phyloP scores from a whole-genome alignment of 768 basidiomycete genomes.

The Suillus fuscotomentosus region DNA sequence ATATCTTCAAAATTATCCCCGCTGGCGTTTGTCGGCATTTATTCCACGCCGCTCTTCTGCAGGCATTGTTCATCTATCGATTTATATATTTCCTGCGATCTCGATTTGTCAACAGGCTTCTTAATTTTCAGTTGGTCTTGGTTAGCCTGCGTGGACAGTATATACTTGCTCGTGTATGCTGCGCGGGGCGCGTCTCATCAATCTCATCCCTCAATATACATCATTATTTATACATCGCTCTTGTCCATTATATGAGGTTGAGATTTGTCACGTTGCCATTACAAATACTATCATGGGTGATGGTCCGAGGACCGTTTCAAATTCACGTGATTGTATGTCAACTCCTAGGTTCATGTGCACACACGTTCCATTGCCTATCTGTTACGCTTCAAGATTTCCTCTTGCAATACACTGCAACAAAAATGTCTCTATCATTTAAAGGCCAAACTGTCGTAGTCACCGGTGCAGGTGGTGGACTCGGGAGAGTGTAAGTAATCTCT shows the following conservation, averaged over 20 bases:
- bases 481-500: constrained; percentile 67
- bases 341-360: background rate
- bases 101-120: constrained; percentile 24
- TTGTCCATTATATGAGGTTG: background rate
- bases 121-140: constrained; percentile 22
- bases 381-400: background rate
- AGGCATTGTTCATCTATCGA: constrained; percentile 3
- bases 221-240: constrained; percentile 21
- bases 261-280: too few relatives aligned
- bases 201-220: constrained; percentile 21
- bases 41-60: constrained; percentile 21
- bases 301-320: background rate
- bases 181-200: constrained; percentile 27
- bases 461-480: constrained; percentile 94
- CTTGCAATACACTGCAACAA: constrained; percentile 11
- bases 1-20: constrained; percentile 29
- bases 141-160: constrained; percentile 20
- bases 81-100: constrained; percentile 6
- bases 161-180: constrained; percentile 27
- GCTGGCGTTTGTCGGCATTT: constrained; percentile 24
- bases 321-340: constrained; percentile 15
- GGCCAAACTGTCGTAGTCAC: constrained; percentile 93
- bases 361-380: background rate
- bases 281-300: too few relatives aligned
- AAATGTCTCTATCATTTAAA: constrained; percentile 71